These are phyloP conservation scores for Fibroporia radiculosa DNA, from an alignment of 768 basidiomycete species.

Conservation along the genomic window DNA sequence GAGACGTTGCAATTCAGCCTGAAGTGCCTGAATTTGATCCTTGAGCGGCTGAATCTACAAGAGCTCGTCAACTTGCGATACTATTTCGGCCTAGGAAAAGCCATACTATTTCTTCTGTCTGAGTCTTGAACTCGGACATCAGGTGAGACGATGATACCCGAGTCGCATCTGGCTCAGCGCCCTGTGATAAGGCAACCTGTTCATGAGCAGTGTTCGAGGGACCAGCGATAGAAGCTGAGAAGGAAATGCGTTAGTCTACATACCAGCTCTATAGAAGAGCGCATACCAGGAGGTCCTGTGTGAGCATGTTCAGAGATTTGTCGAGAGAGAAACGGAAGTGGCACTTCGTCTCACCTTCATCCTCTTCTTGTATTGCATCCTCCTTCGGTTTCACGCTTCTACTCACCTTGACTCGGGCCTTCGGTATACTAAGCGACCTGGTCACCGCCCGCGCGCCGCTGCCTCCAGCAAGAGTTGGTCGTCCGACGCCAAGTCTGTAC, in stretches of 20 bases:
- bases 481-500: constrained; percentile 61
- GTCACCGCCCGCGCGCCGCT: constrained; percentile 59
- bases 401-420: constrained; percentile 39
- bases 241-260: neutral
- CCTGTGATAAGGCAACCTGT: neutral
- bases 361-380: constrained; percentile 47
- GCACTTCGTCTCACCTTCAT: constrained; percentile 10
- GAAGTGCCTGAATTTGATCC: constrained; percentile 40
- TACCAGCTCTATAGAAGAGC: neutral
- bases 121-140: neutral
- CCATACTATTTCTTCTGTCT: constrained; percentile 5
- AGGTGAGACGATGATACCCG: neutral
- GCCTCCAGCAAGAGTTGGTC: constrained; percentile 60
- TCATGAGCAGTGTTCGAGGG: constrained; percentile 20
- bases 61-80: neutral
- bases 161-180: neutral
- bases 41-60: constrained; percentile 33
- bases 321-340: neutral
- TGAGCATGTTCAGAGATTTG: constrained; percentile 8
- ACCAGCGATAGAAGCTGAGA: constrained; percentile 16
- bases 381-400: constrained; percentile 43
- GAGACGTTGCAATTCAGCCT: constrained; percentile 36
- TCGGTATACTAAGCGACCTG: constrained; percentile 45
- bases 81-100: neutral
- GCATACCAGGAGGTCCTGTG: neutral